Percentiles rank a stretch among this genome's conserved stretches.
Conservation (phyloP, 1,284 basidiomycete genomes). For the Irpex sp. region DNA sequence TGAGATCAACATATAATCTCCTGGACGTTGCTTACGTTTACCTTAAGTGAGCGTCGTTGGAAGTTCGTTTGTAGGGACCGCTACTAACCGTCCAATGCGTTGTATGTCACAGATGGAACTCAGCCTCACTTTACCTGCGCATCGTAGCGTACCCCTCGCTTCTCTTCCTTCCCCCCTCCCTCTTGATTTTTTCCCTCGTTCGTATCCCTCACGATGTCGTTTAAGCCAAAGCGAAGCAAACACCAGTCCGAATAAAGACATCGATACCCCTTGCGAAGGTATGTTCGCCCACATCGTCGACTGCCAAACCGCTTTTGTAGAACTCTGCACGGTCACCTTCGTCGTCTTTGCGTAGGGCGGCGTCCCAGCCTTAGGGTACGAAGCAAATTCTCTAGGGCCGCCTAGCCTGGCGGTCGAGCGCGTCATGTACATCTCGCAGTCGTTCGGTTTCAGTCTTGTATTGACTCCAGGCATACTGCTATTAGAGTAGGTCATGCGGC, state of each 20-base stretch:
- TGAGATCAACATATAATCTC: no score
- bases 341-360: slow-evolving; percentile 69
- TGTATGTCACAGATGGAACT: neutral
- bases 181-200: neutral
- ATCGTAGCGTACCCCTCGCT: no score
- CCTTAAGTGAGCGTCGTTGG: no score
- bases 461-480: slow-evolving; percentile 68
- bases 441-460: slow-evolving; percentile 73
- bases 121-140: neutral
- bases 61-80: no score
- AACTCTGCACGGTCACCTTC: slow-evolving; percentile 67
- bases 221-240: slow-evolving; percentile 2
- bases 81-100: no score
- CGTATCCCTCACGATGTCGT: slow-evolving; percentile 9
- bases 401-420: slow-evolving; percentile 44
- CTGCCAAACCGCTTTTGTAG: slow-evolving; percentile 54
- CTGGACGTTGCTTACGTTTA: no score
- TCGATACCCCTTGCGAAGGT: neutral
- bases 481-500: slow-evolving; percentile 52
- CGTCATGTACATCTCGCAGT: slow-evolving; percentile 66
- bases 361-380: slow-evolving; percentile 52
- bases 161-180: neutral
- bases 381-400: slow-evolving; percentile 28
- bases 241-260: neutral
- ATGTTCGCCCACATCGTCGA: slow-evolving; percentile 37